Conservation (phyloP, 1,139 yeast genomes). For the Arxiozyma heterogenica region DNA sequence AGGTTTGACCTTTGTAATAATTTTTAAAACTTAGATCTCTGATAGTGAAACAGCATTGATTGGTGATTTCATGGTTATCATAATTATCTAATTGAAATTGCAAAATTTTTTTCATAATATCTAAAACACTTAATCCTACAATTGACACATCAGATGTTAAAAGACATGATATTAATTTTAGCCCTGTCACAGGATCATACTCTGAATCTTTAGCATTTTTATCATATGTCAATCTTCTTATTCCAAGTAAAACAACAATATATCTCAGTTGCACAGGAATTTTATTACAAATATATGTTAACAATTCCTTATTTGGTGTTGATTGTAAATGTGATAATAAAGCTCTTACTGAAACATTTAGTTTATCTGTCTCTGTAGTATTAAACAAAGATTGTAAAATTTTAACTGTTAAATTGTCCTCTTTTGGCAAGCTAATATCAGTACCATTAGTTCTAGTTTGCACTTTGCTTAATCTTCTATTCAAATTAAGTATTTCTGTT, state of each 20-base stretch:
- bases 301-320: constrained; percentile 34
- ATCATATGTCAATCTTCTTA: constrained; percentile 26
- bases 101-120: constrained; percentile 58
- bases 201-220: constrained; percentile 9
- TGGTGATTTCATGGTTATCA: constrained; percentile 14
- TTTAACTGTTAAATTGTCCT: constrained; percentile 32
- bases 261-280: constrained; percentile 85
- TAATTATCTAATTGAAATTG: constrained; percentile 45
- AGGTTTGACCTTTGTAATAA: constrained; percentile 29
- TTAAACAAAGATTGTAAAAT: constrained; percentile 44
- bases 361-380: constrained; percentile 43
- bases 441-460: constrained; percentile 23
- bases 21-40: constrained; percentile 26
- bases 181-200: constrained; percentile 39
- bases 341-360: constrained; percentile 40
- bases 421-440: constrained; percentile 15
- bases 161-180: constrained; percentile 53
- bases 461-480: constrained; percentile 26
- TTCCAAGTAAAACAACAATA: constrained; percentile 44
- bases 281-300: constrained; percentile 64
- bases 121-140: constrained; percentile 85
- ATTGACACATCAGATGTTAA: constrained; percentile 73
- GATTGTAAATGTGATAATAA: constrained; percentile 35
- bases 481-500: constrained; percentile 8
- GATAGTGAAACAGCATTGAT: constrained; percentile 24